Evolutionary conservation across 2,329 filamentous ascomycete species (phyloP).

Genomic region (Neopestalotiopsis sp.): DNA sequence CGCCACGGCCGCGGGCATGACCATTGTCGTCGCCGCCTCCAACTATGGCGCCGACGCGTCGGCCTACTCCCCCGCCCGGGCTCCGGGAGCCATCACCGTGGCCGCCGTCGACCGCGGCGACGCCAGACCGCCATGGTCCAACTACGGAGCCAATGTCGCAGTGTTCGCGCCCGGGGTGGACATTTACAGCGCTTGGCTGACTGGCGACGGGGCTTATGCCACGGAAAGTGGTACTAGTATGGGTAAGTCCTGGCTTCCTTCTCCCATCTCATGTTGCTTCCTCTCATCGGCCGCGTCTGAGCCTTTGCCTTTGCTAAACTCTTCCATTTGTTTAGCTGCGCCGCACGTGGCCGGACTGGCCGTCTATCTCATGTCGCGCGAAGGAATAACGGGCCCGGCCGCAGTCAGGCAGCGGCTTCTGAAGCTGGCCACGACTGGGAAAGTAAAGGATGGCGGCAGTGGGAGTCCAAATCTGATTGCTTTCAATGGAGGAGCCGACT

Average conservation of each 20-base stretch:
- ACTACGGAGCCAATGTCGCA: conserved; percentile 33
- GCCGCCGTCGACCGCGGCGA: conserved; percentile 30
- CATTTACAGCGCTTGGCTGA: conserved; percentile 30
- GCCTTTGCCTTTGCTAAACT: neutral
- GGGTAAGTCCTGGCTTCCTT: conserved; percentile 18
- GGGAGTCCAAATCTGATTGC: conserved; percentile 33
- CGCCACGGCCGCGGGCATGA: conserved; percentile 30
- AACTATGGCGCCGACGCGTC: conserved; percentile 33
- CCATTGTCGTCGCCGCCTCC: conserved; percentile 32
- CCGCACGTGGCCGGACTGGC: conserved; percentile 34
- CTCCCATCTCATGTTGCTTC: neutral
- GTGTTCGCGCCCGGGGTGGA: conserved; percentile 33
- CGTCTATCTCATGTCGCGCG: conserved; percentile 33
- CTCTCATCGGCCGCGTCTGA: neutral
- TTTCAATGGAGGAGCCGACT: conserved; percentile 30
- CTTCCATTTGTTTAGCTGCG: conserved; percentile 20
- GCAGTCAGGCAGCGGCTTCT: conserved; percentile 25
- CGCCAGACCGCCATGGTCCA: conserved; percentile 29
- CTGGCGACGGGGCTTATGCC: conserved; percentile 25
- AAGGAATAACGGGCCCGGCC: conserved; percentile 25
- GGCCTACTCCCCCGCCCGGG: conserved; percentile 30
- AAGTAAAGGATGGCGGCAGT: conserved; percentile 26
- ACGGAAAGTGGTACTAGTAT: conserved; percentile 34
- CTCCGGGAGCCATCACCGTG: conserved; percentile 31
- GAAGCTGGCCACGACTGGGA: conserved; percentile 27